Conservation (phyloP, 768 basidiomycete genomes). For the Tephrocybe sp. region DNA sequence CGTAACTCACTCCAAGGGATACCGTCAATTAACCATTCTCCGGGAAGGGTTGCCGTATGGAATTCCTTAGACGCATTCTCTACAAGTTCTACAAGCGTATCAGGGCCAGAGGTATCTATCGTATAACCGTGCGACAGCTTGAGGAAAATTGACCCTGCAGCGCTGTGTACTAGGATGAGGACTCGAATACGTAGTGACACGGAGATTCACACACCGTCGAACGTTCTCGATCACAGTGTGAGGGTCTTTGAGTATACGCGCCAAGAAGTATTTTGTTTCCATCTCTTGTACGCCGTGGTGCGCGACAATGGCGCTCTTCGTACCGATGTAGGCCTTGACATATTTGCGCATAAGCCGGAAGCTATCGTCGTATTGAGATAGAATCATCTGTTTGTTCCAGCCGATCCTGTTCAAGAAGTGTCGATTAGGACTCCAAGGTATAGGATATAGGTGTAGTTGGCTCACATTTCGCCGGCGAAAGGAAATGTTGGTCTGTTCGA, state of each 20-base stretch:
- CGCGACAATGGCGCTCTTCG: conserved; percentile 10
- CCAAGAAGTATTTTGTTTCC: conserved; percentile 16
- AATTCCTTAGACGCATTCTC: conserved; percentile 10
- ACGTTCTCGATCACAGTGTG: conserved; percentile 12
- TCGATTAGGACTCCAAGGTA: background rate
- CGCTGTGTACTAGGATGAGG: background rate
- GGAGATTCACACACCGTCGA: conserved; percentile 4
- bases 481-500: conserved; percentile 17
- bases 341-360: conserved; percentile 20
- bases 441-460: background rate
- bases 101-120: conserved; percentile 8
- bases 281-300: conserved; percentile 12
- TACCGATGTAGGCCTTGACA: conserved; percentile 15
- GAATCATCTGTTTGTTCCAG: conserved; percentile 19
- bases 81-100: conserved; percentile 6
- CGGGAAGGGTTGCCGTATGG: conserved; percentile 12
- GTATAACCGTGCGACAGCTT: conserved; percentile 19
- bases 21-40: conserved; percentile 15
- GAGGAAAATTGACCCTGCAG: conserved; percentile 16
- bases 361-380: conserved; percentile 17
- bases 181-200: no score
- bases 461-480: conserved; percentile 16
- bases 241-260: conserved; percentile 12
- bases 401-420: conserved; percentile 7
- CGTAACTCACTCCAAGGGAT: conserved; percentile 14